Conservation (phyloP, 2,329 filamentous ascomycete genomes). For the Fusarium anthophilum region DNA sequence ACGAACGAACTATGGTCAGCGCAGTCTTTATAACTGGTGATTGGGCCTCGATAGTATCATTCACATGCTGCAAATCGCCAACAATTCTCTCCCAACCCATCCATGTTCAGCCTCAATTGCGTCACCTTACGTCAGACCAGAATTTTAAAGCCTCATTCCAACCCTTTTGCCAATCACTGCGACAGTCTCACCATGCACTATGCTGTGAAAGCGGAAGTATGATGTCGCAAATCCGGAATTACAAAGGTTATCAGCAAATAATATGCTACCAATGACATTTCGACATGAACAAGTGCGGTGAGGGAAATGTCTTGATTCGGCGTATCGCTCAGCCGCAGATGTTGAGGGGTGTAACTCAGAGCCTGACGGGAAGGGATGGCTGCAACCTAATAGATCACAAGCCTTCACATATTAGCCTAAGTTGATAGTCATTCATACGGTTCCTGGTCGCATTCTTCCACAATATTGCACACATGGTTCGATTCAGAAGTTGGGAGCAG, state of each 20-base stretch:
- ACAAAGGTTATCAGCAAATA: not conserved
- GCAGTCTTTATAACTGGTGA: not conserved
- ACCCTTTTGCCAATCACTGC: not conserved
- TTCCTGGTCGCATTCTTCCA: accelerated
- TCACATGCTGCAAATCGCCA: not conserved
- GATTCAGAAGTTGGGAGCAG: too few relatives aligned
- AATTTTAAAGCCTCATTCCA: not conserved
- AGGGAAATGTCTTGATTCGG: too few relatives aligned
- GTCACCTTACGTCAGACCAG: not conserved
- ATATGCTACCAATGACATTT: not conserved
- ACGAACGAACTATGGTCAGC: too few relatives aligned
- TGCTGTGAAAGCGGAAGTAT: not conserved
- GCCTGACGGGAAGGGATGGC: not conserved
- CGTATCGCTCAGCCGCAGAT: not conserved
- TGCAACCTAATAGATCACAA: not conserved
- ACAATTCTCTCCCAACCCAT: not conserved
- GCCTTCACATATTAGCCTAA: not conserved
- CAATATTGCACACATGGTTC: not conserved
- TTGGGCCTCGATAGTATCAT: not conserved
- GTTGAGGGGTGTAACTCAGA: not conserved
- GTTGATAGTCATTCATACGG: accelerated
- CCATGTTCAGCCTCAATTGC: not conserved
- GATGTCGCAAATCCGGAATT: not conserved
- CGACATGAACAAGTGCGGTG: accelerated
- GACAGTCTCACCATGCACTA: not conserved